Conservation (phyloP, 2,329 filamentous ascomycete genomes). For the Talaromyces sp. region DNA sequence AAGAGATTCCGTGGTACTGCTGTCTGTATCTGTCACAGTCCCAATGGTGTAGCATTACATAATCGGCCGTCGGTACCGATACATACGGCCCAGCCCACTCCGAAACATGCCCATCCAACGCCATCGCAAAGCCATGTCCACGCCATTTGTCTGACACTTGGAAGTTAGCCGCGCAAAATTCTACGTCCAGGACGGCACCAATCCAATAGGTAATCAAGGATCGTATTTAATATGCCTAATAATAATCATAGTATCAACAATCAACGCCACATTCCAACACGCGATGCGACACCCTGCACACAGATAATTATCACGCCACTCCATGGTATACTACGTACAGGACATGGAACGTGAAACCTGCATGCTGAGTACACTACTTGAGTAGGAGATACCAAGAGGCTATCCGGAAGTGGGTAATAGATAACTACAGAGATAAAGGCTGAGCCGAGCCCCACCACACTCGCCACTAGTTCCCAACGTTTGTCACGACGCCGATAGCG, state of each 20-base stretch:
- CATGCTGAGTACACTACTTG: background rate
- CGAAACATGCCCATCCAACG: slow-evolving; percentile 6
- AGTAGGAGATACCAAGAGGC: background rate
- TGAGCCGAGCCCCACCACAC: background rate
- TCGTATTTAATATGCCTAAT: background rate
- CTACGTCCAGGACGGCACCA: background rate
- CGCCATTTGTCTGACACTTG: background rate
- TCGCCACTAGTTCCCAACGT: slow-evolving; percentile 4
- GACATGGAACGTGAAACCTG: background rate
- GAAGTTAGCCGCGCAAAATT: background rate
- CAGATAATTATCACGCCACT: background rate
- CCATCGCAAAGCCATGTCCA: background rate
- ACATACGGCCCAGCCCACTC: slow-evolving; percentile 7
- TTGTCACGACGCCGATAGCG: background rate
- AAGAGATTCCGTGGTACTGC: background rate
- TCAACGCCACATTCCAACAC: background rate
- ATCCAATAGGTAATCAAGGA: no score
- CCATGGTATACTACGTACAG: background rate
- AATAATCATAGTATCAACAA: background rate
- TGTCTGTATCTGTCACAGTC: background rate
- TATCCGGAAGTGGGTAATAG: background rate
- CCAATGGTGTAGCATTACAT: background rate
- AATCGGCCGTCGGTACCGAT: background rate
- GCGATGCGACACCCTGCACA: background rate
- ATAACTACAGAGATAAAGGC: background rate